Evolutionary conservation across 2,329 filamentous ascomycete species (phyloP).

Genomic region (Trichoderma simmonsii): DNA sequence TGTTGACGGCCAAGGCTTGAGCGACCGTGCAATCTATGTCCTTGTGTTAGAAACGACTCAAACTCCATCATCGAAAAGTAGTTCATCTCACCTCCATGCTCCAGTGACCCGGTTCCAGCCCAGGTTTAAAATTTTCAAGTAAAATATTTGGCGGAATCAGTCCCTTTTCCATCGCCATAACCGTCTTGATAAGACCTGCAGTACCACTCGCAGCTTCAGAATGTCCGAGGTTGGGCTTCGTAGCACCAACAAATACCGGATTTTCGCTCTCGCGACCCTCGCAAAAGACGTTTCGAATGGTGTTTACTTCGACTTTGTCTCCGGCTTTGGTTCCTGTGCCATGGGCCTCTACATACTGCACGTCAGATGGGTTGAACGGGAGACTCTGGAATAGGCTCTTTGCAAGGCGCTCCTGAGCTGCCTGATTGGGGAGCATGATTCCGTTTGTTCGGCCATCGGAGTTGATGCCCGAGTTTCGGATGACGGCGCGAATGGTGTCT

Average conservation of each 20-base stretch:
- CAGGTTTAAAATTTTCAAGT: background rate
- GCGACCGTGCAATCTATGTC: background rate
- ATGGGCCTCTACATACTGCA: slow-evolving; percentile 7
- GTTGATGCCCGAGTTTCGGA: slow-evolving; percentile 37
- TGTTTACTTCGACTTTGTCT: slow-evolving; percentile 19
- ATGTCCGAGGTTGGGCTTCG: slow-evolving; percentile 8
- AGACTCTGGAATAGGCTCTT: background rate
- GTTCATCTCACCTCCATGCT: background rate
- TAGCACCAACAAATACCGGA: background rate
- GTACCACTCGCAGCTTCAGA: slow-evolving; percentile 3
- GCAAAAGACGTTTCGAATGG: slow-evolving; percentile 12
- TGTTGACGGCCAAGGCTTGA: background rate
- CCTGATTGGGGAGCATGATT: slow-evolving; percentile 32
- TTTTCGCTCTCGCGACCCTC: background rate
- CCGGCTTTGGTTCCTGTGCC: slow-evolving; percentile 22
- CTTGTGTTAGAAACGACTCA: background rate
- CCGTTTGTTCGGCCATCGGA: slow-evolving; percentile 42
- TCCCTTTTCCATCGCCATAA: slow-evolving; percentile 11
- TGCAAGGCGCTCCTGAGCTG: slow-evolving; percentile 27
- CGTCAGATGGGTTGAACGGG: background rate
- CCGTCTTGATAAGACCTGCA: slow-evolving; percentile 11
- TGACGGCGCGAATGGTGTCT: slow-evolving; percentile 37
- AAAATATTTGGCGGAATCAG: slow-evolving; percentile 8
- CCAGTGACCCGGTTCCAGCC: background rate
- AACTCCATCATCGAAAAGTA: no score